Evolutionary conservation across 192 early-diverging fungal species (phyloP), one percentile per base, ranked within the genome.

Genomic region (Mortierella hygrophila): DNA sequence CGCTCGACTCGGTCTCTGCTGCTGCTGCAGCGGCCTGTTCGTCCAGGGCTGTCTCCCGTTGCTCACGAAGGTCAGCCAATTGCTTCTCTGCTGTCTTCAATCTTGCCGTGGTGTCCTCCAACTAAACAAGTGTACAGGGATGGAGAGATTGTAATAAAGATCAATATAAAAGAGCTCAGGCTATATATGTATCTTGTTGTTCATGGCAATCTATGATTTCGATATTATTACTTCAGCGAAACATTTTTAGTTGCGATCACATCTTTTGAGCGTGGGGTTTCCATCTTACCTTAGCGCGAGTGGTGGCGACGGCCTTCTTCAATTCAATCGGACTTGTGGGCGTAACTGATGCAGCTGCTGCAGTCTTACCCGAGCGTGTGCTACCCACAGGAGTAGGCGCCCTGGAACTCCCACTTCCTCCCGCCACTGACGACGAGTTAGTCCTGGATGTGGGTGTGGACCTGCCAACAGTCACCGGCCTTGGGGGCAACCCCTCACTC

Each of bases 61-160:
- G 82, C 21, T 29, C 26, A 55, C 82, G 63, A n/a, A 78, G 60
- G 3, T n/a, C 42, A 8, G 26, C 68, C 60, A 83, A 37, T 41
- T 83, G 77, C 6, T 70, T 54, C 26, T 83, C 82, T 63, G 78
- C 78, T 9, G 37, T 68, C 72, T 71, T 55, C 29, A 83, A 72
- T 11, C 54, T 72, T 21, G 49, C 3, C 9, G 82, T 73, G n/a
- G 70, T 40, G 18, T 78, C 82, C 2, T 83, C 82, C 44, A 70
- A 29, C 82, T 83, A 65, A 16, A 74, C 6, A 16, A 72, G 21
- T 2, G 72, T 44, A 76, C 21, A 38, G 35, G 20, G 44, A 37
- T 18, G 18, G 11, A 37, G 26, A 41, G 40, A 29, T 44, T 49
- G 47, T 32, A 75, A 38, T 40, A 72, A 35, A 52, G 11, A 68